Evolutionary conservation across 495 filamentous ascomycete genomes (phyloP).

Genomic region (Penicillium goetzii): DNA sequence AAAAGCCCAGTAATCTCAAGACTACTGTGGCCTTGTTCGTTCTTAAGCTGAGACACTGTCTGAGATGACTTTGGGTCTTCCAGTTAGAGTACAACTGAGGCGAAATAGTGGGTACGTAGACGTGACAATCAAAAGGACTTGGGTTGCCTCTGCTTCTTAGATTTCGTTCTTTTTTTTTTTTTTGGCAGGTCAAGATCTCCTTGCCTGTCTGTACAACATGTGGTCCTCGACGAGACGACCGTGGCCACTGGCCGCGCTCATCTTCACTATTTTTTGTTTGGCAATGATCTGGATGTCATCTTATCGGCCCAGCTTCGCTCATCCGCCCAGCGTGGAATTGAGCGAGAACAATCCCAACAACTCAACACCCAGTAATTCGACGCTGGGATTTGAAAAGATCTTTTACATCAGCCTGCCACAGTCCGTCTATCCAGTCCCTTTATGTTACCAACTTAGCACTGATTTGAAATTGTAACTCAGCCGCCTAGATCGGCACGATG

Average conservation of each 20-base stretch:
- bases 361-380: not conserved
- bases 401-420: conserved; percentile 3
- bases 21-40: not conserved
- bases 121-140: not conserved
- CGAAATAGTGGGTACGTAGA: not conserved
- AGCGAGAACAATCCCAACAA: not conserved
- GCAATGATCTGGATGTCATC: not conserved
- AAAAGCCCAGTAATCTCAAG: not conserved
- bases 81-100: not conserved
- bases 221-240: conserved; percentile 1
- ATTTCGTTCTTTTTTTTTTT: not conserved
- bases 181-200: not conserved
- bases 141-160: not conserved
- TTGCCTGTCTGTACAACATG: not conserved
- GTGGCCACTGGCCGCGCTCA: not conserved
- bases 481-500: conserved; percentile 5
- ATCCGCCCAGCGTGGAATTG: not conserved
- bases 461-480: not conserved
- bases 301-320: not conserved
- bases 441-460: not conserved
- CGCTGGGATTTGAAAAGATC: conserved; percentile 7
- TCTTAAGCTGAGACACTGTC: not conserved
- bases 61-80: not conserved
- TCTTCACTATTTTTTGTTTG: not conserved
- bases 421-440: not conserved